Base-by-base conservation (phyloP, 2,329 filamentous ascomycete genomes). In the Xylariaceae sp. region DNA sequence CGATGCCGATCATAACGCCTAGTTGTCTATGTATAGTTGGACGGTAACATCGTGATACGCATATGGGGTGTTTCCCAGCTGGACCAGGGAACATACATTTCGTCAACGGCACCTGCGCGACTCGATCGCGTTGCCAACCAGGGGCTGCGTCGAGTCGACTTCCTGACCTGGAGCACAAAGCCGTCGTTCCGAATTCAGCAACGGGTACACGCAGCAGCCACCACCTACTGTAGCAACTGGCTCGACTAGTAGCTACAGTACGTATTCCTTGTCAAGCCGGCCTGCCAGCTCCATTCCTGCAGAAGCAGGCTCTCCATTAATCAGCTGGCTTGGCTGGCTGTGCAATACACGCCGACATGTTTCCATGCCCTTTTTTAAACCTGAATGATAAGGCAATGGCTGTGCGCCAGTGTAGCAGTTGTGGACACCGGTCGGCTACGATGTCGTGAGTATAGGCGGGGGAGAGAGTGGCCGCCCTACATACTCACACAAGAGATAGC, bases 291-390 rank as follows among this genome's bases (percentile, higher is more conserved):
- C 7, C 22, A 28, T 5, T 28, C 22, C 46, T 16, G 18, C 19
- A 22, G n/a, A 17, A 28, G 4, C 22, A 28, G 22, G 7, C 36
- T 28, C 28, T 49, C 34, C 34, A 36, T 51, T 39, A 28, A 49
- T 44, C 41, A 42, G 45, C 45, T 49, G 48, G 56, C 53, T 44
- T 36, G 38, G 45, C 45, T 49, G 48, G 56, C 53, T 34, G 53
- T 58, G 56, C 50, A 53, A 54, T 41, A 39, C 48, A 50, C 42
- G 47, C 45, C 46, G 45, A 44, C 42, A 48, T 31, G 43, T 45
- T 38, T 50, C 47, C 50, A 53, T 53, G 33, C 42, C 16, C 34
- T 44, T 31, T 44, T 42, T 47, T n/a, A n/a, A 19, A 17, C 33
- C 46, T 39, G 22, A 28, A 28, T 7, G 4, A 28, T 28, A 28